phyloP scores from a whole-genome alignment of 805 yeast genomes.

The Candida silvatica region DNA sequence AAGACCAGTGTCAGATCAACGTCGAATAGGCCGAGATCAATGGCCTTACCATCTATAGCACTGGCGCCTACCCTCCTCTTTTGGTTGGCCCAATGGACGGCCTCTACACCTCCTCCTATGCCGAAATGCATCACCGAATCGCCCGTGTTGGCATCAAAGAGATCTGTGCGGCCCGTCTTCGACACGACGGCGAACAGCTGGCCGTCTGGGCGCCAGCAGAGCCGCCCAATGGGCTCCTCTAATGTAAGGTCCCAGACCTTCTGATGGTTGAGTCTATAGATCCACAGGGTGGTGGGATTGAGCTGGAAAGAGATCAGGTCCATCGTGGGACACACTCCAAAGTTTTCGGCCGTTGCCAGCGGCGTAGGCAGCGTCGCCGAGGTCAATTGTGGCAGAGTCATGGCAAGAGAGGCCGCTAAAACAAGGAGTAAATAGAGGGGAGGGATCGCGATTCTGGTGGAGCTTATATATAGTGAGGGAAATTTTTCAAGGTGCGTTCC shows the following conservation, averaged over 20 bases:
- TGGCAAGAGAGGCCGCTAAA: too few species aligned
- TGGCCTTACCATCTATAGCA: not conserved
- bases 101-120: not conserved
- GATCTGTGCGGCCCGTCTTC: constrained; percentile 12
- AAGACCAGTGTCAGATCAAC: constrained; percentile 17
- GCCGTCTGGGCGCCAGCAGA: constrained; percentile 26
- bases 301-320: constrained; percentile 23
- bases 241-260: constrained; percentile 24
- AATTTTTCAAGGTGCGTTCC: not conserved
- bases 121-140: constrained; percentile 14
- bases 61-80: not conserved
- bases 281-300: constrained; percentile 20
- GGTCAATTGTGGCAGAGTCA: constrained; percentile 1
- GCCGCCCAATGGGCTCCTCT: constrained; percentile 8
- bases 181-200: constrained; percentile 21
- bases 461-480: not conserved
- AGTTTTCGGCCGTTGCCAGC: constrained; percentile 9
- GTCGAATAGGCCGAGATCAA: constrained; percentile 11
- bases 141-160: constrained; percentile 24
- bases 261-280: constrained; percentile 24
- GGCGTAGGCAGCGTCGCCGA: constrained; percentile 13
- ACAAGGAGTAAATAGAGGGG: not conserved
- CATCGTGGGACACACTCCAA: constrained; percentile 27
- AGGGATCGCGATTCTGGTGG: not conserved
- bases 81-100: constrained; percentile 1